Percentiles rank a stretch among this genome's conserved stretches.
These are phyloP conservation scores for Mikania micrantha DNA, from an alignment of 129 eudicot genomes.

Conservation along the genomic window DNA sequence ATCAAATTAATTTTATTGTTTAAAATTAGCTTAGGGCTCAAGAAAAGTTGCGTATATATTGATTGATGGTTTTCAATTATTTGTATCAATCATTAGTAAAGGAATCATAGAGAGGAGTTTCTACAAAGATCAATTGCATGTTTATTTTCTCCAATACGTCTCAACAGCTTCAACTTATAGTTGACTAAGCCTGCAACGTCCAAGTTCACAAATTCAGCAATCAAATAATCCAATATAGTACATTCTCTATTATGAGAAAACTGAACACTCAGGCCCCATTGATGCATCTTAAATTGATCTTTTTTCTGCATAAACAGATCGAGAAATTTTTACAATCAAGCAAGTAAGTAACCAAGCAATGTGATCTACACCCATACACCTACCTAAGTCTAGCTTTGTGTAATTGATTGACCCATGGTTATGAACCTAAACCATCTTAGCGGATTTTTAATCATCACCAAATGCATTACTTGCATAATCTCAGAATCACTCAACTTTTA, in stretches of 20 bases:
- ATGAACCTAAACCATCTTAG: not conserved
- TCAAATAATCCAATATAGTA: not conserved
- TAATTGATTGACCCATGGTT: not conserved
- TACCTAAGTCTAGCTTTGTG: not conserved
- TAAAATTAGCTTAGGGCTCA: too few species aligned
- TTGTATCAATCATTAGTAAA: too few species aligned
- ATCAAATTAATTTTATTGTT: too few species aligned
- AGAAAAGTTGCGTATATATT: too few species aligned
- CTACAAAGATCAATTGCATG: too few species aligned
- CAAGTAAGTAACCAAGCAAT: too few species aligned
- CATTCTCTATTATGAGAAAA: not conserved
- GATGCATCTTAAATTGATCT: too few species aligned
- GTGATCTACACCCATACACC: not conserved
- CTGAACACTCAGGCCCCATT: too few species aligned
- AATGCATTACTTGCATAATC: not conserved
- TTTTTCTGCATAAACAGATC: conserved; percentile 9
- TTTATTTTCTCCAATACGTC: too few species aligned
- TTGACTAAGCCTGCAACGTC: not conserved
- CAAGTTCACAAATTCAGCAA: not conserved
- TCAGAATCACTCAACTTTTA: not conserved
- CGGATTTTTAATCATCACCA: not conserved
- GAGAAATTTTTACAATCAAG: not conserved
- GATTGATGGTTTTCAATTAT: too few species aligned
- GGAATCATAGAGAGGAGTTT: too few species aligned
- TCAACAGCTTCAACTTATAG: too few species aligned